phyloP scores from a whole-genome alignment of 2,329 filamentous ascomycete species.

The Aspergillus spinulosporus region DNA sequence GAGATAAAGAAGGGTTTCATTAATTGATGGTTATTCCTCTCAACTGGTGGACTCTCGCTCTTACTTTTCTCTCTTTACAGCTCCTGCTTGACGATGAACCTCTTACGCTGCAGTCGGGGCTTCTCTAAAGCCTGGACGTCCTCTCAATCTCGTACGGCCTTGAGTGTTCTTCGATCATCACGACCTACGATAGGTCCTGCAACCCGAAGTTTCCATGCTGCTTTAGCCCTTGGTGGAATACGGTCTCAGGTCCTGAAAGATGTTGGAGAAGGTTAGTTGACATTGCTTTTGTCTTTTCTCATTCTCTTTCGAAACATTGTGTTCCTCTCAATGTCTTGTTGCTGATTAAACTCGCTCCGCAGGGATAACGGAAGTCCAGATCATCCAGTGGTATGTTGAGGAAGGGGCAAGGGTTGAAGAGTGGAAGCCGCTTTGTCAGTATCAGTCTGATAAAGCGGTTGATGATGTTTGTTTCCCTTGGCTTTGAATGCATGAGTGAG shows the following conservation, averaged over 20 bases:
- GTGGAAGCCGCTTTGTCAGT: constrained; percentile 96
- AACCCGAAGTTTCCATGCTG: constrained; percentile 39
- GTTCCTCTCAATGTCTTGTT: constrained; percentile 8
- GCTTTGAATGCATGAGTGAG: neutral
- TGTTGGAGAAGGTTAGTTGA: constrained; percentile 43
- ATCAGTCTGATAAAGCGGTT: constrained; percentile 93
- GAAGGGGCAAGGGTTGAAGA: constrained; percentile 94
- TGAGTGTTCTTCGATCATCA: constrained; percentile 28
- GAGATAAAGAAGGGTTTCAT: constrained; percentile 11
- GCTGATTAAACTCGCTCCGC: constrained; percentile 16
- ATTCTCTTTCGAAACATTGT: too few species aligned
- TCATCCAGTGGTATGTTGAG: constrained; percentile 99
- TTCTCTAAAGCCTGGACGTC: constrained; percentile 31
- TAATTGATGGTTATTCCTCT: constrained; percentile 2
- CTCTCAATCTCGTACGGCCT: constrained; percentile 26
- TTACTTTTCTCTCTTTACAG: constrained; percentile 1
- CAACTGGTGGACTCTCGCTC: constrained; percentile 1
- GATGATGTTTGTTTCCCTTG: constrained; percentile 51
- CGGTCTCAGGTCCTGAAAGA: constrained; percentile 46
- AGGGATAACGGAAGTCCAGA: constrained; percentile 98
- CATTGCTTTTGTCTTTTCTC: neutral
- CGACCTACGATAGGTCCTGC: constrained; percentile 23
- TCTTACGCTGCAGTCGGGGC: constrained; percentile 33
- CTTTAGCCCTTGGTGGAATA: constrained; percentile 35
- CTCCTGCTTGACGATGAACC: constrained; percentile 27